Conservation (phyloP, 169 alveolate genomes). For the Plasmodium fragile region DNA sequence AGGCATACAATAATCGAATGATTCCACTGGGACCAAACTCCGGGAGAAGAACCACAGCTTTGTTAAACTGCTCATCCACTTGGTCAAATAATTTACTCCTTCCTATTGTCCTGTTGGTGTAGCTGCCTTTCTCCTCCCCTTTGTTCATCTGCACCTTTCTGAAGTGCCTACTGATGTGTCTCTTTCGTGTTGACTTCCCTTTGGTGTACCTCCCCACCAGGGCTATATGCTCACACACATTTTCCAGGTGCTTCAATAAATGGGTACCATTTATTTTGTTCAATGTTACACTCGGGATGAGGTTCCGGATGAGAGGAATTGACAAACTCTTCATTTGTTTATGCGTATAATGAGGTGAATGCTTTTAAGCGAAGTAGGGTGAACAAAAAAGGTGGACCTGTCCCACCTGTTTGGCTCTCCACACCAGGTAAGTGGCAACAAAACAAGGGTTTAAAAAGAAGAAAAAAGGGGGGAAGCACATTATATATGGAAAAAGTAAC, state of each 20-base stretch:
- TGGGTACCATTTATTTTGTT: constrained; percentile 55
- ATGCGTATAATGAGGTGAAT: not conserved
- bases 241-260: constrained; percentile 67
- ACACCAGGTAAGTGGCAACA: not conserved
- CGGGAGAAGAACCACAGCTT: constrained; percentile 45
- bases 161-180: not conserved
- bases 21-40: constrained; percentile 68
- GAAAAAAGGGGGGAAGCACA: not conserved
- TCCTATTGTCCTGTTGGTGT: not conserved
- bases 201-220: constrained; percentile 10
- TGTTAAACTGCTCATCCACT: constrained; percentile 37
- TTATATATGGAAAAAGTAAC: not conserved
- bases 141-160: not conserved
- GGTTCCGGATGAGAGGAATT: not conserved
- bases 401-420: not conserved
- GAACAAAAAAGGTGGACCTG: not conserved
- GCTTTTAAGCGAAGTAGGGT: not conserved
- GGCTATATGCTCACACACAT: constrained; percentile 72
- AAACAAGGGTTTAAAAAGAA: not conserved
- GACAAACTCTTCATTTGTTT: constrained; percentile 24
- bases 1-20: constrained; percentile 27
- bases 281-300: constrained; percentile 46
- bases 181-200: not conserved
- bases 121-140: not conserved
- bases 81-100: constrained; percentile 31